These are phyloP conservation scores for Scheffersomyces parashehatae DNA, from an alignment of 1,139 yeast genomes.

Conservation along the genomic window DNA sequence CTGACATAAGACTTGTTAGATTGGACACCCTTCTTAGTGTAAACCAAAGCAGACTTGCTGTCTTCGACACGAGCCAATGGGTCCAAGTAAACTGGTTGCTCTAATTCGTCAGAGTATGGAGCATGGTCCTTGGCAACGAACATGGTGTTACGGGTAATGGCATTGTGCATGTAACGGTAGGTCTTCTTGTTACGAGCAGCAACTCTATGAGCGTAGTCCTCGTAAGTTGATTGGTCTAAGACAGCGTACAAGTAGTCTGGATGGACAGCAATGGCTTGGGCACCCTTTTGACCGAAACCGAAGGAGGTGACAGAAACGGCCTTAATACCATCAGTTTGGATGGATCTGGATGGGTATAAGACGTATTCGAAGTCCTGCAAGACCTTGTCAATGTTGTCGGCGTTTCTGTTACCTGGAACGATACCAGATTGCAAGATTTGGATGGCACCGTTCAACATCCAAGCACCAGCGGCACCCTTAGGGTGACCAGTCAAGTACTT, in stretches of 20 bases:
- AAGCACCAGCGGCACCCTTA: slow-evolving; percentile 99
- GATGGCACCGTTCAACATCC: slow-evolving; percentile 99
- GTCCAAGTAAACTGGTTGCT: slow-evolving; percentile 87
- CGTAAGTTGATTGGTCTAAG: slow-evolving; percentile 68
- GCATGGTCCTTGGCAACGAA: slow-evolving; percentile 92
- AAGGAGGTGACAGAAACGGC: slow-evolving; percentile 96
- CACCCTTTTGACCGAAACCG: slow-evolving; percentile 99
- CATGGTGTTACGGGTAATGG: slow-evolving; percentile 87
- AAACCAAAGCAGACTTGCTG: slow-evolving; percentile 51
- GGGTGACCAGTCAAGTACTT: slow-evolving; percentile 99
- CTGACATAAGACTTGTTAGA: slow-evolving; percentile 36
- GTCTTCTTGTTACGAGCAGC: slow-evolving; percentile 82
- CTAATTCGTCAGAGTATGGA: slow-evolving; percentile 87
- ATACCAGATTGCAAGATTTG: slow-evolving; percentile 91
- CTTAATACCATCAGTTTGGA: slow-evolving; percentile 95
- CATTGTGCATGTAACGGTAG: slow-evolving; percentile 94
- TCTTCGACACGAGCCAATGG: slow-evolving; percentile 85
- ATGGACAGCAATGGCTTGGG: slow-evolving; percentile 87
- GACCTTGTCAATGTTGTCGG: slow-evolving; percentile 87
- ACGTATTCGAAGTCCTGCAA: slow-evolving; percentile 85
- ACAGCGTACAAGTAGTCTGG: slow-evolving; percentile 92
- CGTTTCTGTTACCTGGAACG: slow-evolving; percentile 98
- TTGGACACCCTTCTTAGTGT: slow-evolving; percentile 45
- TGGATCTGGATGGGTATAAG: slow-evolving; percentile 89
- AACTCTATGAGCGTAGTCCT: slow-evolving; percentile 70